Conservation (phyloP, 148 eudicot species). For the Arbutus unedo region DNA sequence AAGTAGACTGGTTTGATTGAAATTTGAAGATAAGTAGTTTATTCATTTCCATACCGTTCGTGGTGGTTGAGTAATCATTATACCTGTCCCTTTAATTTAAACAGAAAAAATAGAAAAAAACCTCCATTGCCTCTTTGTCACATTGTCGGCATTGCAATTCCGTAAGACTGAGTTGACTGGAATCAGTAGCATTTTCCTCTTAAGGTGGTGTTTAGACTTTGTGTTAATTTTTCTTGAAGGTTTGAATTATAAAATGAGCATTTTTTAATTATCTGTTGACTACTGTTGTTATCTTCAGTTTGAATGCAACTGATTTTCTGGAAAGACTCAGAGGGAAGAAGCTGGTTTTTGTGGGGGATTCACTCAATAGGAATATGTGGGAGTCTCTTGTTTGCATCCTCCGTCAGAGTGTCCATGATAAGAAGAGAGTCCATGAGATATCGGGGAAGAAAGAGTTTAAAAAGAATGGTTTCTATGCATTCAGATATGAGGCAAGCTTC, state of each 20-base stretch:
- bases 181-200: neutral
- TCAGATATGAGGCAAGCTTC: constrained; percentile 73
- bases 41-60: neutral
- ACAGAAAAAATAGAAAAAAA: neutral
- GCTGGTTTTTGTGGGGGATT: constrained; percentile 84
- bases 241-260: neutral
- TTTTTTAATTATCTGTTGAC: neutral
- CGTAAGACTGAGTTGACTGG: neutral
- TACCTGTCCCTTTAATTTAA: too few relatives aligned
- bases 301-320: constrained; percentile 70
- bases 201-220: neutral
- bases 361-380: constrained; percentile 95
- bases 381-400: constrained; percentile 92
- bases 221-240: neutral
- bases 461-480: constrained; percentile 73
- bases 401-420: constrained; percentile 44
- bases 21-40: neutral
- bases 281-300: constrained; percentile 32
- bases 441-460: constrained; percentile 73
- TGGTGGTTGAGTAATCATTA: neutral
- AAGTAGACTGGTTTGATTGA: neutral
- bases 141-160: neutral
- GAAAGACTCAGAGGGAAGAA: constrained; percentile 73
- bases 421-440: constrained; percentile 63
- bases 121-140: neutral